These are phyloP conservation scores for Tillandsia leiboldiana DNA, from an alignment of 176 grass and related monocot genomes.

Conservation along the genomic window DNA sequence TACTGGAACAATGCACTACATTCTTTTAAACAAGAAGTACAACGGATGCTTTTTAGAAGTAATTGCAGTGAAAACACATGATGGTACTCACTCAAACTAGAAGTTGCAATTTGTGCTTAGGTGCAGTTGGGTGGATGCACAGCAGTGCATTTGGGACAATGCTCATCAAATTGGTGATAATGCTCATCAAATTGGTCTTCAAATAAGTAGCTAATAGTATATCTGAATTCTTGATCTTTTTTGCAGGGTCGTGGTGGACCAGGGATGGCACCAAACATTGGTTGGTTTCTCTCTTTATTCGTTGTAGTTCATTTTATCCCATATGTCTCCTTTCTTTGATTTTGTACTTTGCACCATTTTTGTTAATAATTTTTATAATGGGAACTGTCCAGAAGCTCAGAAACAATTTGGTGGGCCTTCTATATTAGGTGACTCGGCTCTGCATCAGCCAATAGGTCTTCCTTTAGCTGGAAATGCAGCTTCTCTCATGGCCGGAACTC, in stretches of 20 bases:
- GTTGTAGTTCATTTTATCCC: slow-evolving; percentile 1
- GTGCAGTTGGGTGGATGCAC: neutral
- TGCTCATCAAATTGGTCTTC: neutral
- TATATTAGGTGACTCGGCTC: slow-evolving; percentile 32
- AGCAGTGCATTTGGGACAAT: slow-evolving; percentile 1
- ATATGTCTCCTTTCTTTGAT: slow-evolving; percentile 4
- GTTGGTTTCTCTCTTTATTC: slow-evolving; percentile 23
- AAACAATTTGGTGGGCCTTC: slow-evolving; percentile 38
- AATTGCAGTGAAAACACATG: neutral
- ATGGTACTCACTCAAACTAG: neutral
- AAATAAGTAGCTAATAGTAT: neutral
- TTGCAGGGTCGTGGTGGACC: slow-evolving; percentile 98
- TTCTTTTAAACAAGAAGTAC: too few species aligned
- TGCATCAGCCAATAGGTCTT: slow-evolving; percentile 75
- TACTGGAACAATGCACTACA: too few species aligned
- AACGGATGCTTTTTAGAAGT: too few species aligned
- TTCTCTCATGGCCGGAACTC: slow-evolving; percentile 58
- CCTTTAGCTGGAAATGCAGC: slow-evolving; percentile 59
- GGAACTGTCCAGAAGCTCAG: slow-evolving; percentile 35
- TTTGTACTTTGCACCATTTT: slow-evolving; percentile 19
- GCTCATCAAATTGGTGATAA: neutral
- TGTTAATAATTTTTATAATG: slow-evolving; percentile 16
- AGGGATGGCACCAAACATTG: slow-evolving; percentile 63
- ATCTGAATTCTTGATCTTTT: slow-evolving; percentile 4
- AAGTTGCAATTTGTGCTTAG: neutral